A percentile compares a stretch with the other conserved stretches of the same genome.
Conservation (phyloP, 805 yeast species). For the Ogataea nakhonphanomensis region DNA sequence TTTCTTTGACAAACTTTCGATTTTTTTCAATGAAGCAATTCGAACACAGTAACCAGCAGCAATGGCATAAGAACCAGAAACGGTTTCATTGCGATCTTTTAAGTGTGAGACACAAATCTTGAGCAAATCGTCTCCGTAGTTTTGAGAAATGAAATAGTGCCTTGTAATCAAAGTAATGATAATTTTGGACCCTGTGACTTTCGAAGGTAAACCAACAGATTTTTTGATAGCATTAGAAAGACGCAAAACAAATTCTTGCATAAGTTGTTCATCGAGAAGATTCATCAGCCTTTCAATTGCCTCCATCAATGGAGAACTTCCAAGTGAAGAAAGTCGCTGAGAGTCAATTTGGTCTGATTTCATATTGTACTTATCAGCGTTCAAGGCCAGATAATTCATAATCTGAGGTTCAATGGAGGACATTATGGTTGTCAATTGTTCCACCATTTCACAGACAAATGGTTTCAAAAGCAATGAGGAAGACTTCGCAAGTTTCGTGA, state of each 20-base stretch:
- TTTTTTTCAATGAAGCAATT: constrained; percentile 49
- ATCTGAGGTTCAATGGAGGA: constrained; percentile 91
- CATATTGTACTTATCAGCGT: constrained; percentile 84
- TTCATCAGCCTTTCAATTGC: constrained; percentile 72
- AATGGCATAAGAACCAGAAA: constrained; percentile 71
- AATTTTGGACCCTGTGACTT: constrained; percentile 77
- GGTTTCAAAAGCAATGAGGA: constrained; percentile 60
- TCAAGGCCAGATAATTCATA: constrained; percentile 76
- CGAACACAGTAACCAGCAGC: constrained; percentile 79
- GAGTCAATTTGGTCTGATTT: constrained; percentile 72
- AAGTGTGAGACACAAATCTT: constrained; percentile 56
- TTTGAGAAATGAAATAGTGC: constrained; percentile 41
- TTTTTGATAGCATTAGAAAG: constrained; percentile 56
- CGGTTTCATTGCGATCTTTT: constrained; percentile 66
- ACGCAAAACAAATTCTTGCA: constrained; percentile 46
- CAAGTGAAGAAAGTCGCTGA: constrained; percentile 66
- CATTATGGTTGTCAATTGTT: constrained; percentile 66
- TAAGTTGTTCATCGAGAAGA: constrained; percentile 47
- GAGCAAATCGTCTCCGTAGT: constrained; percentile 62
- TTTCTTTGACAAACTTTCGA: constrained; percentile 50
- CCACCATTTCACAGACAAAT: constrained; percentile 64
- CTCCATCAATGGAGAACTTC: constrained; percentile 85
- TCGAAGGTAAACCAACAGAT: constrained; percentile 88
- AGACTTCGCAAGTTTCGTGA: constrained; percentile 66
- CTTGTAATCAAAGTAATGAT: constrained; percentile 61